These are phyloP conservation scores for Monosporascus ibericus DNA, from an alignment of 2,329 filamentous ascomycete genomes.

Conservation along the genomic window DNA sequence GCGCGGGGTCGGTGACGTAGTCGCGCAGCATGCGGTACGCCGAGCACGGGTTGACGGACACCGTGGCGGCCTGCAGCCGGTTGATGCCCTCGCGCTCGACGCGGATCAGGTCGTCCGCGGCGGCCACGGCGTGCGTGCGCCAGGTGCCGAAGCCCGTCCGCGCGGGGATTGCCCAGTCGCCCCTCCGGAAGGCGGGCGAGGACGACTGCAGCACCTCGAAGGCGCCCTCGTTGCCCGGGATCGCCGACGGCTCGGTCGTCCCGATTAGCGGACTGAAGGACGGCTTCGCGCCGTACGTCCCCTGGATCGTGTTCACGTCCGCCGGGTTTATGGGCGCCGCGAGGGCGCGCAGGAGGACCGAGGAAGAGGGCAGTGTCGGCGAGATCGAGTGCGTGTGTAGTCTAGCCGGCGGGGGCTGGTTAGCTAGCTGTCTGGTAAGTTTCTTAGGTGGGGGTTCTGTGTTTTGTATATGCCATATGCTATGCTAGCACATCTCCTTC, in stretches of 20 bases:
- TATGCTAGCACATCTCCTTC: too few relatives aligned
- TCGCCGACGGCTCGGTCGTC: conserved; percentile 67
- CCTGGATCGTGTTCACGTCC: conserved; percentile 97
- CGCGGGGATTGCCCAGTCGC: conserved; percentile 93
- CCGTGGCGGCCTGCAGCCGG: conserved; percentile 75
- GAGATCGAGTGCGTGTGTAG: conserved; percentile 73
- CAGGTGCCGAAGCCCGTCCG: conserved; percentile 83
- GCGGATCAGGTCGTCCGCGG: conserved; percentile 25
- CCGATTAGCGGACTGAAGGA: conserved; percentile 70
- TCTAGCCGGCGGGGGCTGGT: conserved; percentile 25
- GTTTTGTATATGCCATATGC: too few relatives aligned
- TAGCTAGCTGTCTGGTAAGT: too few relatives aligned
- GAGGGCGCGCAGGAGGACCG: conserved; percentile 77
- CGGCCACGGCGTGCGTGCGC: conserved; percentile 79
- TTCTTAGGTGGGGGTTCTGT: too few relatives aligned
- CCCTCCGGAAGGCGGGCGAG: conserved; percentile 52
- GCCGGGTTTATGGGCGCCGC: conserved; percentile 92
- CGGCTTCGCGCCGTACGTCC: conserved; percentile 85
- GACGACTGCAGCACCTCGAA: conserved; percentile 79
- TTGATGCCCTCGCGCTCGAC: conserved; percentile 62
- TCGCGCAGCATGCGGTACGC: conserved; percentile 90
- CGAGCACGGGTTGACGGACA: conserved; percentile 88
- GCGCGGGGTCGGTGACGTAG: conserved; percentile 50
- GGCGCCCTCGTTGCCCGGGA: conserved; percentile 86
- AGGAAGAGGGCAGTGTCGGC: conserved; percentile 57